Percentiles rank a stretch among this genome's conserved stretches.
Conservation (phyloP, 148 eudicot species). For the Beta vulgaris region DNA sequence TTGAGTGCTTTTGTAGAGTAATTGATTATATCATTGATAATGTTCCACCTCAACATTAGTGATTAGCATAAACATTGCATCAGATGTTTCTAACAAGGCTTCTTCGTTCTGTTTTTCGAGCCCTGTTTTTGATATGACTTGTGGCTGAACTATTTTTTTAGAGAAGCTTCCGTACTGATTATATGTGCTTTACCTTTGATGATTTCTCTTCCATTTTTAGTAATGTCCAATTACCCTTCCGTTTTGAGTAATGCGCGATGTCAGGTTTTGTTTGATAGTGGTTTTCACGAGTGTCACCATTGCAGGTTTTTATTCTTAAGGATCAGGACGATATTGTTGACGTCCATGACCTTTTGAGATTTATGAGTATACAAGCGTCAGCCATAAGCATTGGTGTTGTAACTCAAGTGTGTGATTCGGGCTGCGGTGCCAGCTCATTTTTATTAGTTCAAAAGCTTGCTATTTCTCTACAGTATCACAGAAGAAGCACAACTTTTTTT, state of each 20-base stretch:
- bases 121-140: neutral
- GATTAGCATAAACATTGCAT: neutral
- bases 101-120: neutral
- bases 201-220: neutral
- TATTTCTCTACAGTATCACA: constrained; percentile 10
- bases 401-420: constrained; percentile 15
- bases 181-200: neutral
- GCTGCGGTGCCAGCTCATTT: constrained; percentile 22
- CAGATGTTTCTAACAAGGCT: neutral
- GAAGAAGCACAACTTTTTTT: constrained; percentile 18
- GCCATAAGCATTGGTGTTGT: constrained; percentile 15
- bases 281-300: neutral
- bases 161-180: neutral
- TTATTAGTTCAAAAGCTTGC: constrained; percentile 12
- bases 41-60: neutral
- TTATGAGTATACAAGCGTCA: constrained; percentile 19
- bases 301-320: constrained; percentile 21
- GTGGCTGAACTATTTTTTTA: neutral
- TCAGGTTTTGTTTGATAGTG: neutral
- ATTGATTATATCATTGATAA: neutral
- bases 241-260: neutral
- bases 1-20: neutral
- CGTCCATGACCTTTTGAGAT: constrained; percentile 4
- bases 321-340: constrained; percentile 6
- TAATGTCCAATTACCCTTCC: neutral